Evolutionary conservation across 202 grass and related monocot species (phyloP).

Genomic region (Setaria viridis): DNA sequence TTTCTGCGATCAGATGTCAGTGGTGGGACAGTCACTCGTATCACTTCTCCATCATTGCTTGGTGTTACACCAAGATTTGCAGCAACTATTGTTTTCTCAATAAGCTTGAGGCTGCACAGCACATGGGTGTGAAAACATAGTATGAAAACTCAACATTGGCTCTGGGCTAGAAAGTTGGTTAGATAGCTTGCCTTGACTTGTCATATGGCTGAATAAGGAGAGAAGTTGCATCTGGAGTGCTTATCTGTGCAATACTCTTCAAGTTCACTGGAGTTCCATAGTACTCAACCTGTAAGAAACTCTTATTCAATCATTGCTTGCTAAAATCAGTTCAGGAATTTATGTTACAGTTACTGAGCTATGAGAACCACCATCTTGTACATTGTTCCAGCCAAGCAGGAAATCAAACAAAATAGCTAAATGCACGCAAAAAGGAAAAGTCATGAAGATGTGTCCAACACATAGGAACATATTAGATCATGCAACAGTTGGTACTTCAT

Average conservation of each 20-base stretch:
- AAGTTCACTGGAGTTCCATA: slow-evolving; percentile 91
- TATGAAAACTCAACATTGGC: slow-evolving; percentile 13
- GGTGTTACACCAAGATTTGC: slow-evolving; percentile 91
- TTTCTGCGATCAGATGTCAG: slow-evolving; percentile 97
- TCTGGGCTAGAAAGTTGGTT: slow-evolving; percentile 30
- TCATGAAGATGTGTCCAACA: not conserved
- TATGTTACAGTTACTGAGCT: not conserved
- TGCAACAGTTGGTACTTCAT: slow-evolving; percentile 20
- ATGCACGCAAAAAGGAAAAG: not conserved
- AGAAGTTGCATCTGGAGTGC: slow-evolving; percentile 87
- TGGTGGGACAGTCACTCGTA: slow-evolving; percentile 79
- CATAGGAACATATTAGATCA: not conserved
- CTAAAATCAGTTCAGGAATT: not conserved
- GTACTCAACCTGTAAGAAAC: slow-evolving; percentile 81
- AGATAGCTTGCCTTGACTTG: slow-evolving; percentile 75
- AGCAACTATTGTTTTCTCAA: slow-evolving; percentile 96
- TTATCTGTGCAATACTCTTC: slow-evolving; percentile 97
- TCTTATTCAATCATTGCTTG: not conserved
- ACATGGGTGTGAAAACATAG: slow-evolving; percentile 29
- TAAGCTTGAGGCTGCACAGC: slow-evolving; percentile 75
- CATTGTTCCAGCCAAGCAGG: slow-evolving; percentile 15
- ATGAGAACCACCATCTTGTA: not conserved
- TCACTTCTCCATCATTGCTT: slow-evolving; percentile 94
- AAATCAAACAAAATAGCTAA: slow-evolving; percentile 2
- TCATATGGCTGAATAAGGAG: slow-evolving; percentile 97